Evolutionary conservation across 179 eudicot species (phyloP).

Genomic region (Actinidia chinensis): DNA sequence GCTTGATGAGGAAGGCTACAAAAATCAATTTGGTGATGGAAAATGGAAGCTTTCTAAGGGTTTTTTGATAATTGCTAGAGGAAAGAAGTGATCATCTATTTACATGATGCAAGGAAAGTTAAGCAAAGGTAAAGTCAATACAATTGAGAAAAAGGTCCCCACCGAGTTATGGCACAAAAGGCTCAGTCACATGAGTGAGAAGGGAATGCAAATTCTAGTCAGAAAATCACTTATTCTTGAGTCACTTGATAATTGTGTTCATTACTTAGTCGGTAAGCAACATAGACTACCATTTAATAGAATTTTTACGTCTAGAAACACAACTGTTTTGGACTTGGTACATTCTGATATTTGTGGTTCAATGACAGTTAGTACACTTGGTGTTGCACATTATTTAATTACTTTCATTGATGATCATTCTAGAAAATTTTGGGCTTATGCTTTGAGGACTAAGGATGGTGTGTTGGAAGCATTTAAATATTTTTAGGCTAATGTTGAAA

Average conservation of each 20-base stretch:
- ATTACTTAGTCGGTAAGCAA: neutral
- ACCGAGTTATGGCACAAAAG: neutral
- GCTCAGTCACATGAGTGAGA: too few species aligned
- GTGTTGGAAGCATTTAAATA: too few species aligned
- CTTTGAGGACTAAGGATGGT: too few species aligned
- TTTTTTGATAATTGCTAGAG: neutral
- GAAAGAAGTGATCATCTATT: neutral
- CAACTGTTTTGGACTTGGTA: neutral
- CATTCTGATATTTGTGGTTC: too few species aligned
- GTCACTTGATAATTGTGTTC: neutral
- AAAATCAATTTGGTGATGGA: neutral
- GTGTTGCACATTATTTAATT: too few species aligned
- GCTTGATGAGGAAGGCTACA: constrained; percentile 10
- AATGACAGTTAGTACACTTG: too few species aligned
- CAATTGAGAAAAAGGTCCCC: neutral
- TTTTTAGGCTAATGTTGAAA: too few species aligned
- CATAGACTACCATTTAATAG: neutral
- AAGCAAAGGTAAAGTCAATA: neutral
- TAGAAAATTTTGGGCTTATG: too few species aligned
- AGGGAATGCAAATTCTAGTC: too few species aligned
- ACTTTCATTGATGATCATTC: too few species aligned
- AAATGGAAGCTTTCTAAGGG: constrained; percentile 11
- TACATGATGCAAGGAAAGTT: neutral
- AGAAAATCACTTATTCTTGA: neutral
- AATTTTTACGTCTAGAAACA: neutral